phyloP scores from a whole-genome alignment of 2,329 filamentous ascomycete genomes.

The Talaromyces sp. region DNA sequence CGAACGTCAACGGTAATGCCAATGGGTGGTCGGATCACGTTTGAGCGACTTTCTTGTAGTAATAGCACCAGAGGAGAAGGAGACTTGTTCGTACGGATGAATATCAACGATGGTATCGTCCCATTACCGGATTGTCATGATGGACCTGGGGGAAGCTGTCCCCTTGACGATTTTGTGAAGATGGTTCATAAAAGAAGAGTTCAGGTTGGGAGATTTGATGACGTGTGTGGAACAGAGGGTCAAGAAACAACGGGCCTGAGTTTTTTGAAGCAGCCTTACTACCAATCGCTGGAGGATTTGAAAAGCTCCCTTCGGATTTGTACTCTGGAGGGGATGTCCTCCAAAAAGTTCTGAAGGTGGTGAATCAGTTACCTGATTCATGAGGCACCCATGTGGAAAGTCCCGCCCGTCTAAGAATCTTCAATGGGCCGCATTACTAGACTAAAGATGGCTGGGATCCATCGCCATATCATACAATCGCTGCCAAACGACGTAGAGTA shows the following conservation, averaged over 20 bases:
- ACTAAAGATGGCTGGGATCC: not conserved
- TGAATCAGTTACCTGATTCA: not conserved
- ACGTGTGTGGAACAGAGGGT: conserved; percentile 47
- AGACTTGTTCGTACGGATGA: conserved; percentile 47
- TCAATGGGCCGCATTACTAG: not conserved
- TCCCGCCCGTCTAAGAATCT: not conserved
- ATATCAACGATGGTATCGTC: conserved; percentile 57
- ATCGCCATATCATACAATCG: not conserved
- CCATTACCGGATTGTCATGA: conserved; percentile 46
- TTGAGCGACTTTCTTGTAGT: conserved; percentile 52
- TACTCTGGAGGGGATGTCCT: not conserved
- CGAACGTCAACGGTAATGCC: conserved; percentile 54
- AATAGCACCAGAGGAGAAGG: not conserved
- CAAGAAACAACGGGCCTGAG: conserved; percentile 40
- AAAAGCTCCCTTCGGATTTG: not conserved
- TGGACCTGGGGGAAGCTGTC: conserved; percentile 50
- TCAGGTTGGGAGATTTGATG: conserved; percentile 47
- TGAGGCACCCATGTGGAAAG: not conserved
- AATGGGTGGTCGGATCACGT: conserved; percentile 55
- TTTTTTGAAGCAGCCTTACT: conserved; percentile 47
- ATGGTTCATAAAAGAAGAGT: conserved; percentile 40
- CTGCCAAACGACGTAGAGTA: not conserved
- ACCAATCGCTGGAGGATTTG: not conserved
- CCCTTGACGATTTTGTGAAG: conserved; percentile 43
- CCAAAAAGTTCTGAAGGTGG: not conserved